Evolutionary conservation across 2,329 filamentous ascomycete genomes (phyloP), one percentile per base, ranked within the genome.

Genomic region (Fusarium bactridioides): DNA sequence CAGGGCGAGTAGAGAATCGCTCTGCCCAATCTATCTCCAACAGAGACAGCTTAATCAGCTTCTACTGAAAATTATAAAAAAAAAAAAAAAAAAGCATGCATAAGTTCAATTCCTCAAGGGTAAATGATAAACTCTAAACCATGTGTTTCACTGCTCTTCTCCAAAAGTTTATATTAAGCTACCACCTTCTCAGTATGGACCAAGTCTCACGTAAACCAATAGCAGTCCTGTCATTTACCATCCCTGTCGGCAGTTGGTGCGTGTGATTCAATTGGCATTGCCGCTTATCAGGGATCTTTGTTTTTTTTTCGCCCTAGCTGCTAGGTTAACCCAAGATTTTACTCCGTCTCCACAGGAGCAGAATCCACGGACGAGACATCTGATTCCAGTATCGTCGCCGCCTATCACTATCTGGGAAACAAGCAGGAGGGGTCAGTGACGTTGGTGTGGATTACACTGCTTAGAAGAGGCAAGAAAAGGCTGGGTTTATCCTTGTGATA

Each of bases 221-320:
- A 21, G 33, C 27, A 51, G 31, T 18, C 12, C 38, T 40, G 29
- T 53, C 31, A 70, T 61, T 70, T 48, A 38, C 25, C 31, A 73
- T 65, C 71, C 71, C 44, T 74, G 71, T 73, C 71, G 71, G 70
- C 29, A 73, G 62, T 72, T 73, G 71, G 60, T 40, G 48, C 16
- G 61, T 21, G 56, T 61, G 58, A 61, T 61, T 59, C 48, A 13
- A 38, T 15, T 35, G 35, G 38, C 59, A 57, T 54, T 53, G 67
- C 66, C 65, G 66, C 65, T 69, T 55, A 66, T 69, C 58, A 69
- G 53, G 59, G 51, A 57, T 71, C 27, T 53, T 54, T 60, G 12
- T 56, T 51, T 44, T n/a, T n/a, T 10, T 16, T 47, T 8, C 25
- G 29, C n/a, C 19, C n/a, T 29, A 47, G 23, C 43, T 35, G 33